Evolutionary conservation across 164 flowering plant genomes (phyloP).

Genomic region (Amborella trichopoda): DNA sequence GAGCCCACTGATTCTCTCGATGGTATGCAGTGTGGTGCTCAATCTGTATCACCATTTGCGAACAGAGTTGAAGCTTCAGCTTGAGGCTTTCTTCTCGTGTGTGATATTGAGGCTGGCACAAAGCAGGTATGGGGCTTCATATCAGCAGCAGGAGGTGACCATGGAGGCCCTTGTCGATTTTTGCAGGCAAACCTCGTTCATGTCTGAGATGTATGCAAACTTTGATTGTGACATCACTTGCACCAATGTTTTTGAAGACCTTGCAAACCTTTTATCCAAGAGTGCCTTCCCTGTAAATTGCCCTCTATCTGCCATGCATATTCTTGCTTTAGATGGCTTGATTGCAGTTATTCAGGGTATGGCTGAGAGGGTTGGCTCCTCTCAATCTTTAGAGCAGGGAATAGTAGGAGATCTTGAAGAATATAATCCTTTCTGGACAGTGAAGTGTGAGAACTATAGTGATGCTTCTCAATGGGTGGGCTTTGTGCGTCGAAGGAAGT

Average conservation of each 20-base stretch:
- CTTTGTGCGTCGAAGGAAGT: conserved; percentile 26
- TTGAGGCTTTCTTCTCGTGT: conserved; percentile 33
- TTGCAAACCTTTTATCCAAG: conserved; percentile 24
- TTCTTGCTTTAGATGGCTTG: conserved; percentile 31
- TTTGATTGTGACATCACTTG: conserved; percentile 32
- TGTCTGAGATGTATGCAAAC: conserved; percentile 35
- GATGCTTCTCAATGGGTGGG: conserved; percentile 25
- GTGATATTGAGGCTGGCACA: conserved; percentile 28
- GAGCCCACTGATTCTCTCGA: conserved; percentile 27
- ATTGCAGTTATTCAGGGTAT: conserved; percentile 31
- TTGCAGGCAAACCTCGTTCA: conserved; percentile 28
- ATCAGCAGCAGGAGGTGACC: conserved; percentile 31
- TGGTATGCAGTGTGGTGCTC: conserved; percentile 29
- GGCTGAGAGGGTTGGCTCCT: conserved; percentile 24
- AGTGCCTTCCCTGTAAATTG: conserved; percentile 34
- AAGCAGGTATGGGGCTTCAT: conserved; percentile 25
- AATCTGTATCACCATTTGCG: conserved; percentile 28
- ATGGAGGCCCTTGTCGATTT: conserved; percentile 39
- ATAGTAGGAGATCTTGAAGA: conserved; percentile 11
- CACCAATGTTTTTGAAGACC: conserved; percentile 25
- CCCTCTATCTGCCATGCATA: conserved; percentile 23
- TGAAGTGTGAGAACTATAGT: conserved; percentile 24
- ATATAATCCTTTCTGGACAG: conserved; percentile 25
- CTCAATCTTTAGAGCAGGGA: conserved; percentile 10
- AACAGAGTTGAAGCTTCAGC: conserved; percentile 24